Conservation (phyloP, 257 asterid species). For the Scutellaria galericulata region DNA sequence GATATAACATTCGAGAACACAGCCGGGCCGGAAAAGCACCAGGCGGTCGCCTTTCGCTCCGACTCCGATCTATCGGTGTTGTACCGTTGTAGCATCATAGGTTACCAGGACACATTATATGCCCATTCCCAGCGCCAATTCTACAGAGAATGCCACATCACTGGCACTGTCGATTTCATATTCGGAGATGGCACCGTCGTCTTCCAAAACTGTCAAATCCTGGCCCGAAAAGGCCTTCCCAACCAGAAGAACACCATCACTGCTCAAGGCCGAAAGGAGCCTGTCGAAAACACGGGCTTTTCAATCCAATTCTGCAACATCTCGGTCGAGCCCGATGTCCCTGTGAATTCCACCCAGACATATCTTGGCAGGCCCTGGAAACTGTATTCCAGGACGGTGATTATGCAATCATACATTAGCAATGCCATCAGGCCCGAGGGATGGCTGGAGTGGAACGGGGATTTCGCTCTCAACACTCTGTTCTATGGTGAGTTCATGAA, state of each 20-base stretch:
- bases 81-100: constrained; percentile 55
- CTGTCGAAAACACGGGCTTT: constrained; percentile 54
- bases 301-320: constrained; percentile 63
- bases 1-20: constrained; percentile 76
- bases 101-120: constrained; percentile 75
- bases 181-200: constrained; percentile 66
- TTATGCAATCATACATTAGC: constrained; percentile 63
- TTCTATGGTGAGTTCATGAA: constrained; percentile 66
- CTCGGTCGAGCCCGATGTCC: constrained; percentile 44
- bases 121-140: constrained; percentile 67
- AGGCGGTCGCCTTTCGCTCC: constrained; percentile 70
- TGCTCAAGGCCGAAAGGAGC: constrained; percentile 59
- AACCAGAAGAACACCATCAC: constrained; percentile 71
- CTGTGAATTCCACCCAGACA: constrained; percentile 41
- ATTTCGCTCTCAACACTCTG: constrained; percentile 44
- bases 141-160: constrained; percentile 56
- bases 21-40: constrained; percentile 68
- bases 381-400: constrained; percentile 54
- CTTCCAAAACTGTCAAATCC: constrained; percentile 64
- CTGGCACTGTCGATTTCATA: constrained; percentile 76
- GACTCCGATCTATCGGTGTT: constrained; percentile 64
- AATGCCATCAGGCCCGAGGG: constrained; percentile 51
- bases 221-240: constrained; percentile 57
- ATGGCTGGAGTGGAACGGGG: constrained; percentile 69
- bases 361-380: constrained; percentile 80